Evolutionary conservation across 805 yeast genomes (phyloP).

Genomic region (Hanseniaspora clermontiae): DNA sequence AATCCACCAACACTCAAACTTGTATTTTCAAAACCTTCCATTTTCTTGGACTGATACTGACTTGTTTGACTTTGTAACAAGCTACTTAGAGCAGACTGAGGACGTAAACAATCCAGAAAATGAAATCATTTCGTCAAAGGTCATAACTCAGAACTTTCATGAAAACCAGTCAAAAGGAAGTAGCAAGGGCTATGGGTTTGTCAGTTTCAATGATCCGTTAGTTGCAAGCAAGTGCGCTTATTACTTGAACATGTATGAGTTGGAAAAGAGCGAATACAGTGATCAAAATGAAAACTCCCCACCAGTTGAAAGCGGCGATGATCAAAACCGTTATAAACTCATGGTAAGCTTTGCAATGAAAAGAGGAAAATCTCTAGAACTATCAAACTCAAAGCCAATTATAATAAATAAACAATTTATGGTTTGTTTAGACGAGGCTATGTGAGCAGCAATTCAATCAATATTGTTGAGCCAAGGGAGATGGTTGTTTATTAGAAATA

Average conservation of each 20-base stretch:
- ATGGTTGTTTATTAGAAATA: too few relatives aligned
- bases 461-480: too few relatives aligned
- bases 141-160: constrained; percentile 5
- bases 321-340: not conserved
- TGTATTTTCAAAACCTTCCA: constrained; percentile 7
- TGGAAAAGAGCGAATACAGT: not conserved
- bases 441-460: not conserved
- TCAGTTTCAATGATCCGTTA: constrained; percentile 6
- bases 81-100: not conserved
- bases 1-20: constrained; percentile 7
- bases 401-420: not conserved
- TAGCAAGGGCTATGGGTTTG: constrained; percentile 11
- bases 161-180: not conserved
- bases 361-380: constrained; percentile 2
- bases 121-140: constrained; percentile 2
- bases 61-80: not conserved
- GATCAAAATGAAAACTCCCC: not conserved
- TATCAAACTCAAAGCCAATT: not conserved
- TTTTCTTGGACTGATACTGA: constrained; percentile 5
- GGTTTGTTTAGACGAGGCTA: not conserved
- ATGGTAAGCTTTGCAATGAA: constrained; percentile 8
- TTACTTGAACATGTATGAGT: not conserved
- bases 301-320: not conserved
- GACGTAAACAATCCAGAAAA: not conserved
- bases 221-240: constrained; percentile 9